Evolutionary conservation across 495 filamentous ascomycete species (phyloP).

Genomic region (Gamarada debralockiae): DNA sequence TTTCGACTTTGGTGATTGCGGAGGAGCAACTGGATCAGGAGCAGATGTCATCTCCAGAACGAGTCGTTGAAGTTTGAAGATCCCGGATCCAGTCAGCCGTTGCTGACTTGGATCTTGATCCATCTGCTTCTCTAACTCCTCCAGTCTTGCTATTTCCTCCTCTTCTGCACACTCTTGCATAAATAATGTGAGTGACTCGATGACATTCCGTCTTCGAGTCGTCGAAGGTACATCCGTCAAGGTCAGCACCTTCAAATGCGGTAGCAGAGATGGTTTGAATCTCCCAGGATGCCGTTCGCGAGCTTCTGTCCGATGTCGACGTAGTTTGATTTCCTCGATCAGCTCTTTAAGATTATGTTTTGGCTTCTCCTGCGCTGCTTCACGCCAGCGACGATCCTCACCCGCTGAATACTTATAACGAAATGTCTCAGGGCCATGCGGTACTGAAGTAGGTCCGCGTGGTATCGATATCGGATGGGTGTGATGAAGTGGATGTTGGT

Average conservation of each 20-base stretch:
- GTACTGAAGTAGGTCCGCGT: neutral
- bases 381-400: neutral
- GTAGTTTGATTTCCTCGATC: constrained; percentile 11
- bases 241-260: constrained; percentile 51
- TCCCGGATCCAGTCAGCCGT: constrained; percentile 40
- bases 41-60: constrained; percentile 52
- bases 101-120: constrained; percentile 24
- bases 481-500: neutral
- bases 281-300: constrained; percentile 25
- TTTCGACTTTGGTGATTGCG: constrained; percentile 33
- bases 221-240: constrained; percentile 58
- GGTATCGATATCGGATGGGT: neutral
- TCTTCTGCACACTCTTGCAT: constrained; percentile 59
- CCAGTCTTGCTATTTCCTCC: constrained; percentile 47
- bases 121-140: constrained; percentile 41
- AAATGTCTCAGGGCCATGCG: constrained; percentile 4
- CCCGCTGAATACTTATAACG: constrained; percentile 7
- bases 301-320: constrained; percentile 33
- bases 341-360: constrained; percentile 4
- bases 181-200: constrained; percentile 49
- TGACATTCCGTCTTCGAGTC: constrained; percentile 36
- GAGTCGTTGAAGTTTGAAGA: constrained; percentile 53
- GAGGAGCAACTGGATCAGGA: constrained; percentile 10
- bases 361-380: neutral
- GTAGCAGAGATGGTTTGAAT: constrained; percentile 54